Evolutionary conservation across 2,329 filamentous ascomycete genomes (phyloP), one percentile per base, ranked within the genome.

Genomic region (Diaporthe caulivora): DNA sequence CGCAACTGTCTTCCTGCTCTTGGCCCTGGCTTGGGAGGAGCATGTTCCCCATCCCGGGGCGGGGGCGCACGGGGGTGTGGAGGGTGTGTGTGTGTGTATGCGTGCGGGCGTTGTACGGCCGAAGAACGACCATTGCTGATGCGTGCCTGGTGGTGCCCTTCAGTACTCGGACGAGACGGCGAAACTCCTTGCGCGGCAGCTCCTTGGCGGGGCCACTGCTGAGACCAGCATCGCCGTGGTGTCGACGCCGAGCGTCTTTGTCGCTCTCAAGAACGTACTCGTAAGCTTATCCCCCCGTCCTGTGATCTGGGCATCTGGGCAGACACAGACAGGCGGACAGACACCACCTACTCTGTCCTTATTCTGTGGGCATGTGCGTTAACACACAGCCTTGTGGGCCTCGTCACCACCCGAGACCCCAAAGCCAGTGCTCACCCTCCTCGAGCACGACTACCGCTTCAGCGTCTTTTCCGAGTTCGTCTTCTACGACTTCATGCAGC

Each of bases 391-490:
- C 44, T 53, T 67, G 47, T 37, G 62, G 62, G 74, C 74, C 24
- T 69, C 71, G n/a, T 70, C 72, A 44, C 68, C 74, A 10, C 53
- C 71, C 34, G 74, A 60, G 24, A 51, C 67, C 13, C 80, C 83
- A 11, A 85, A 81, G 70, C 93, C 93, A 1, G 88, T 87, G 72
- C 81, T 95, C 54, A 86, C 88, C 60, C 86, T 96, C 2, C 86
- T 97, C 17, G 94, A 97, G 81, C 93, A 91, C 79, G 94, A 96
- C 80, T 84, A 89, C 73, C 89, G 94, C 8, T 96, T 96, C 81
- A 85, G 85, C 37, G 88, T 96, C 11, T 95, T 96, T 79, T 87
- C 91, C 7, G 92, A 95, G 76, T 96, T 94, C 79, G 84, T 92
- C 44, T 90, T 87, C 70, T 97, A 96, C 81, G 93, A 97, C 83